Base-by-base conservation (phyloP, 306 rosid genomes). In the Malus orientalis region DNA sequence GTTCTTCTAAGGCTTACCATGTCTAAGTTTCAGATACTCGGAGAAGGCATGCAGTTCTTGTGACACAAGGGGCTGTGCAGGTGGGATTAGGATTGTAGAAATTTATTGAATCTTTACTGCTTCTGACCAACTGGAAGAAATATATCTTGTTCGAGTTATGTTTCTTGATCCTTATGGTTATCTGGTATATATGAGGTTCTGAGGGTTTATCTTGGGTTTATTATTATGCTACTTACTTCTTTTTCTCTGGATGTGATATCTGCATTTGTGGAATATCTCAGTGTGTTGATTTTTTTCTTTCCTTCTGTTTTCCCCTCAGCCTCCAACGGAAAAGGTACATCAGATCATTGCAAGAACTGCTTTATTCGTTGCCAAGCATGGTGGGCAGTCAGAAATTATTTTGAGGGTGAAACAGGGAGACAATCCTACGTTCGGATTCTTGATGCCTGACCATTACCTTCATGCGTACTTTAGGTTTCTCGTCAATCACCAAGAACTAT, bases 1-100 rank as follows among this genome's bases (percentile, higher is more conserved):
- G 87, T 86, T 89, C 80, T 89, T 90, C 98, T 93, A 90, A 93
- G 98, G 97, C 90, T 90, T 90, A 86, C 78, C 81, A 85, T 93
- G 98, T 93, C 98, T 93, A 90, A 93, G 98, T 93, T 93, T 93
- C 98, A 93, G 96, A 93, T 93, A 88, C 90, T 89, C 61, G 93
- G 92, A 93, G 98, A 91, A 82, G 85, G 74, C 79, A 78, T 64
- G 96, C 86, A 80, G 90, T 90, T 90, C 93, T 85, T 88, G 80
- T 84, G 93, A 85, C 85, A 80, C 89, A 86, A 86, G 93, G 87
- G 90, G 86, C 87, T 79, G 77, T 87, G 91, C 96, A 93, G 98
- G 98, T 93, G 91, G 91, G 91, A 85, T 92, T 93, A 93, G 96
- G 89, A 90, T 89, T 91, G 85, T 87, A 87, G 85, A 81, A 84